Evolutionary conservation across 805 yeast genomes (phyloP), one percentile per base, ranked within the genome.

Genomic region (Monosporozyma servazzii): DNA sequence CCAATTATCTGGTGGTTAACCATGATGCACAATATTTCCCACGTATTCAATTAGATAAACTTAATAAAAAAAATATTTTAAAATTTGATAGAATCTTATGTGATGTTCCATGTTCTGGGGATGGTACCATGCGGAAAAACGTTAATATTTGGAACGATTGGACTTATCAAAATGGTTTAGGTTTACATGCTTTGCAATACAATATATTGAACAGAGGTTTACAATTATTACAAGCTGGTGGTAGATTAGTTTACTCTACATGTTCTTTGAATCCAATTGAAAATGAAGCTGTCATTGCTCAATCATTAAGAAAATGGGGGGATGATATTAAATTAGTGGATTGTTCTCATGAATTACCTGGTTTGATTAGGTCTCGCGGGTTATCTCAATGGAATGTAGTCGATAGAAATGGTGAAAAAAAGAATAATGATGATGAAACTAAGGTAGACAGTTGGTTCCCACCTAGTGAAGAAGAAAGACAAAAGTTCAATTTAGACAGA

Each of bases 71-170:
- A 10, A 74, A 76, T 44, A 77, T 71, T 58, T 71, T 89, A 61
- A 87, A 85, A 66, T 93, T 88, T 67, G 98, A 93, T 70, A 80
- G 99, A 66, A 81, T 93, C 50, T 75, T 93, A 56, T 91, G 98
- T 75, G 99, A 93, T 71, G 99, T 93, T 31, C 99, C 99, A 49
- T 93, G 99, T 75, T 86, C 98, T 21, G 99, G 99, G 58, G 99
- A 93, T 69, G 99, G 95, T 56, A 93, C 99, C 42, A 88, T 93
- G 95, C 81, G 99, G 67, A 93, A 93, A 72, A 93, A 93, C 67
- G 79, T 89, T 58, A 88, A 86, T 62, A 96, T 93, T 30, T 93
- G 99, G 99, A 84, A 82, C 59, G 96, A 89, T 60, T 93, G 96
- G 90, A 78, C 81, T 30, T 78, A 85, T 41, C 95, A 91, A 54